Conservation (phyloP, 148 eudicot genomes). For the Rhododendron mucronatum region DNA sequence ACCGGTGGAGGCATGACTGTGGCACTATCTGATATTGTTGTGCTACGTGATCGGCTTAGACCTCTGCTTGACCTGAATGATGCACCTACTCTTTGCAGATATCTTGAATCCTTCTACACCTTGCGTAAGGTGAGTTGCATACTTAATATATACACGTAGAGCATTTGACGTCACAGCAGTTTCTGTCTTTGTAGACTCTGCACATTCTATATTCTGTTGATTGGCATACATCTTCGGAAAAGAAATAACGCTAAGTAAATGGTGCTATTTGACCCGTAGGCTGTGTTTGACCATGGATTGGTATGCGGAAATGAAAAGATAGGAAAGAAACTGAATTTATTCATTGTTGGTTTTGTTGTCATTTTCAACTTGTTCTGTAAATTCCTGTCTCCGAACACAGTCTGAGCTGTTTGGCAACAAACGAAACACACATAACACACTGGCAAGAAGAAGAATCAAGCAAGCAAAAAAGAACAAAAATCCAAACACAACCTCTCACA, state of each 20-base stretch:
- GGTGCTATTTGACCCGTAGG: neutral
- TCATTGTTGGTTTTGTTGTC: neutral
- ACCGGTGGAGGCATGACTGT: constrained; percentile 97
- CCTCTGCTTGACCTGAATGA: constrained; percentile 64
- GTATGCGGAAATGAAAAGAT: neutral
- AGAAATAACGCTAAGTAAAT: neutral
- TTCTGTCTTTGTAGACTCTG: neutral
- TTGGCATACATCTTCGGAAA: neutral
- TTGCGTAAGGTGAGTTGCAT: constrained; percentile 57
- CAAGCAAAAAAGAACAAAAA: neutral
- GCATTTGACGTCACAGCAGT: neutral
- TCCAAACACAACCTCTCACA: too few species aligned
- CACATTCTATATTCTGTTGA: neutral
- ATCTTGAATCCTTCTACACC: constrained; percentile 80
- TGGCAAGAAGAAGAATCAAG: neutral
- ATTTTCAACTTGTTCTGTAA: neutral
- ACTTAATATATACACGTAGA: too few species aligned
- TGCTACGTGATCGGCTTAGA: constrained; percentile 64
- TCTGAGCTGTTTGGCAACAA: neutral
- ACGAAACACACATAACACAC: neutral
- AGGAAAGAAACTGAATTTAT: neutral
- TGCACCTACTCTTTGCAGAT: constrained; percentile 61
- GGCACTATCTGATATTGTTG: constrained; percentile 77
- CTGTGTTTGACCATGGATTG: neutral
- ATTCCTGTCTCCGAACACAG: neutral